Evolutionary conservation across 2,329 filamentous ascomycete species (phyloP).

Genomic region (Cladosporium austrohemisphaericum): DNA sequence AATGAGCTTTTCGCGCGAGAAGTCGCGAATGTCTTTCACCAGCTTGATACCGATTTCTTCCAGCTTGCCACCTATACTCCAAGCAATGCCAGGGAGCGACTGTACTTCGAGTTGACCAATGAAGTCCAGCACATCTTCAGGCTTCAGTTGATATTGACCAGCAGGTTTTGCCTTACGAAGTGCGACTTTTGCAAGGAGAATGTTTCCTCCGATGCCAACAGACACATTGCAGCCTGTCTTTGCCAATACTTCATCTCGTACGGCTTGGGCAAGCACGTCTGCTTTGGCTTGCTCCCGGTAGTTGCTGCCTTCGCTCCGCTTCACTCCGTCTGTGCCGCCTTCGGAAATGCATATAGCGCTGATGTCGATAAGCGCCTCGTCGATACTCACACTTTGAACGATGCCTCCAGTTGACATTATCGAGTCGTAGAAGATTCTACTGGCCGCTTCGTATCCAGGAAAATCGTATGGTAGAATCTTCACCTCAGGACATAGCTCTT

Average conservation of each 20-base stretch:
- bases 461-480: slow-evolving; percentile 96
- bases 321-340: slow-evolving; percentile 63
- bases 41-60: slow-evolving; percentile 79
- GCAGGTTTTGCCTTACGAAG: slow-evolving; percentile 90
- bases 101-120: slow-evolving; percentile 75
- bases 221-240: slow-evolving; percentile 85
- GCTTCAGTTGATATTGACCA: slow-evolving; percentile 83
- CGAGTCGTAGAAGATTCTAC: slow-evolving; percentile 78
- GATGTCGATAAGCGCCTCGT: slow-evolving; percentile 87
- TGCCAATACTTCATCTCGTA: slow-evolving; percentile 67
- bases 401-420: slow-evolving; percentile 75
- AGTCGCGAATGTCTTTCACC: slow-evolving; percentile 76
- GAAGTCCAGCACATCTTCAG: slow-evolving; percentile 72
- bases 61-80: slow-evolving; percentile 81
- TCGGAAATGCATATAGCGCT: slow-evolving; percentile 65
- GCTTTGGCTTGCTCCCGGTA: slow-evolving; percentile 76
- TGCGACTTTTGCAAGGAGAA: slow-evolving; percentile 86
- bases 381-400: slow-evolving; percentile 94
- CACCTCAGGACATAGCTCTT: slow-evolving; percentile 76
- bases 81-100: slow-evolving; percentile 85
- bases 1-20: slow-evolving; percentile 71
- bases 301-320: slow-evolving; percentile 63
- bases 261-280: slow-evolving; percentile 62
- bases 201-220: slow-evolving; percentile 86
- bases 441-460: slow-evolving; percentile 88